Evolutionary conservation across 805 yeast species (phyloP).

Genomic region (Metschnikowia rubicola): DNA sequence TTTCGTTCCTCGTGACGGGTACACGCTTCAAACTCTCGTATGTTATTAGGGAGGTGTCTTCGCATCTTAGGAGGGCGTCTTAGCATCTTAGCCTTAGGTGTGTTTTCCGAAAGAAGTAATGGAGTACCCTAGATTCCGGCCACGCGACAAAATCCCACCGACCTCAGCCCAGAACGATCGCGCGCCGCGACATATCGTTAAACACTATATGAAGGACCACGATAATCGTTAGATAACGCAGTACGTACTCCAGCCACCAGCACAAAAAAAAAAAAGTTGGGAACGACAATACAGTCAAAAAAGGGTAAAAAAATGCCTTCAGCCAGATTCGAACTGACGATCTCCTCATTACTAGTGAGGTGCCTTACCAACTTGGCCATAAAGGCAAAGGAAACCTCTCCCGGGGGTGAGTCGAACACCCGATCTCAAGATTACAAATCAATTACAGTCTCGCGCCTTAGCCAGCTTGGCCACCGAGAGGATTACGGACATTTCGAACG

Average conservation of each 20-base stretch:
- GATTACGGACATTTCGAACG: neutral
- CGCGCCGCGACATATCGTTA: too few relatives aligned
- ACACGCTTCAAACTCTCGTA: too few relatives aligned
- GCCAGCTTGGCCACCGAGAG: conserved; percentile 52
- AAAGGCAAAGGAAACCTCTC: conserved; percentile 29
- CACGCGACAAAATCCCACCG: too few relatives aligned
- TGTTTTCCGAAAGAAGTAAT: too few relatives aligned
- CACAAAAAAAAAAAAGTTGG: neutral
- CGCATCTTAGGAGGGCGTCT: too few relatives aligned
- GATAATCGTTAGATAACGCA: too few relatives aligned
- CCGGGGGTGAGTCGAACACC: conserved; percentile 53
- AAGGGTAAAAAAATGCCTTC: conserved; percentile 14
- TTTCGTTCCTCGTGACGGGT: too few relatives aligned
- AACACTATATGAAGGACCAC: too few relatives aligned
- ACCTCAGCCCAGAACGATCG: too few relatives aligned
- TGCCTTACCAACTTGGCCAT: conserved; percentile 20
- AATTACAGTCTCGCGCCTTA: conserved; percentile 51
- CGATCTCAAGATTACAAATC: conserved; percentile 46
- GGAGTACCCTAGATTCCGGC: too few relatives aligned
- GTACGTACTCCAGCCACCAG: neutral
- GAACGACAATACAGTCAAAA: neutral
- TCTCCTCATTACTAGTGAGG: conserved; percentile 21
- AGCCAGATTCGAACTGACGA: conserved; percentile 22
- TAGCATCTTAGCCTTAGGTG: too few relatives aligned
- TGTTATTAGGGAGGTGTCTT: too few relatives aligned